Conservation (phyloP, 441 rosid genomes). For the Erysimum cheiri region DNA sequence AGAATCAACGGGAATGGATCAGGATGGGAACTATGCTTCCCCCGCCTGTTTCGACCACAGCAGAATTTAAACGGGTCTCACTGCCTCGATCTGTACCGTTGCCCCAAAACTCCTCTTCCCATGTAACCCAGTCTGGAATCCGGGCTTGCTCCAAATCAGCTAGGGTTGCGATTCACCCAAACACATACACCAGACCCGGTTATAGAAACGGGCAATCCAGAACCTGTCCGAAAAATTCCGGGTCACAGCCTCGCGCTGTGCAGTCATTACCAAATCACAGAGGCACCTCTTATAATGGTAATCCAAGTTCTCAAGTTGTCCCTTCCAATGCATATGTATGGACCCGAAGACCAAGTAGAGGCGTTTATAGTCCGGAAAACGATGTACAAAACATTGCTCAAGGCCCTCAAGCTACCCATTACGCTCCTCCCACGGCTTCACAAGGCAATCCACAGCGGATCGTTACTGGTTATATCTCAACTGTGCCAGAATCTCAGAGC, state of each 20-base stretch:
- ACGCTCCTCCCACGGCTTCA: slow-evolving; percentile 32
- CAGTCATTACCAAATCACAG: slow-evolving; percentile 42
- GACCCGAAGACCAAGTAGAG: slow-evolving; percentile 34
- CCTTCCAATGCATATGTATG: slow-evolving; percentile 42
- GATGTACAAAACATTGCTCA: slow-evolving; percentile 25
- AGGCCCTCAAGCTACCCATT: slow-evolving; percentile 19
- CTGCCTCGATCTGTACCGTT: background rate
- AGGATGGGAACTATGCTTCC: slow-evolving; percentile 44
- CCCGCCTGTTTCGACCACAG: background rate
- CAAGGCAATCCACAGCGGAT: slow-evolving; percentile 6
- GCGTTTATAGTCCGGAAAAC: slow-evolving; percentile 16
- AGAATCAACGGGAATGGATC: slow-evolving; percentile 47
- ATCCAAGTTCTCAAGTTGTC: slow-evolving; percentile 35
- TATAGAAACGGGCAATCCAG: slow-evolving; percentile 29
- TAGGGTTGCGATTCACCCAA: slow-evolving; percentile 31
- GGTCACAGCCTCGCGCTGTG: slow-evolving; percentile 27
- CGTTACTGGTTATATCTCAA: background rate
- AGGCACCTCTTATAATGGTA: slow-evolving; percentile 30
- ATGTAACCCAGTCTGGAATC: slow-evolving; percentile 33
- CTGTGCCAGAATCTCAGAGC: slow-evolving; percentile 29
- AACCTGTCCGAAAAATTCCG: slow-evolving; percentile 26
- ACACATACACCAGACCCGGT: slow-evolving; percentile 34
- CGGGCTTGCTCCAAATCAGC: slow-evolving; percentile 50
- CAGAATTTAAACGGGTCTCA: slow-evolving; percentile 14
- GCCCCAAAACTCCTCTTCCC: slow-evolving; percentile 23